Evolutionary conservation across 306 rosid genomes (phyloP).

Genomic region (Vigna mungo): DNA sequence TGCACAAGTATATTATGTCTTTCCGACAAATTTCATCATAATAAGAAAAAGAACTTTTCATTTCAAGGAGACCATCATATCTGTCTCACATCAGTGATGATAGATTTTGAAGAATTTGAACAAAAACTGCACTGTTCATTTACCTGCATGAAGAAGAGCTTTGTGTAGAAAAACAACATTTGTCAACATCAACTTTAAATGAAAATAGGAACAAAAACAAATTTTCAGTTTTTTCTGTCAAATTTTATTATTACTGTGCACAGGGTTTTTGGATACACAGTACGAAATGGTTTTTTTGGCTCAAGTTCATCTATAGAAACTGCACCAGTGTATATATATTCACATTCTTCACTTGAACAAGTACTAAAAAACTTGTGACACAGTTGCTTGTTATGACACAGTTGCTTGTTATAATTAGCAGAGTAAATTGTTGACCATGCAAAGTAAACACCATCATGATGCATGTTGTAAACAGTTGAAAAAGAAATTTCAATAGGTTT

Average conservation of each 20-base stretch:
- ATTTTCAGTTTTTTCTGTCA: too few relatives aligned
- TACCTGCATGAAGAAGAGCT: conserved; percentile 11
- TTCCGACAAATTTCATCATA: conserved; percentile 2
- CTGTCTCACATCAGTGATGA: conserved; percentile 40
- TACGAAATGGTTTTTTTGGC: too few relatives aligned
- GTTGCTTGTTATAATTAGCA: background rate
- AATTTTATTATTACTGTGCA: too few relatives aligned
- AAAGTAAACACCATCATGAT: conserved; percentile 14
- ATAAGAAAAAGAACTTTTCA: conserved; percentile 13
- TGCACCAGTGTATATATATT: too few relatives aligned
- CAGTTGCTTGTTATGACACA: background rate
- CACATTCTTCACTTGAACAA: background rate
- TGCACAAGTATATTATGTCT: background rate
- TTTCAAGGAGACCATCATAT: conserved; percentile 42
- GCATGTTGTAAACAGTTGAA: background rate
- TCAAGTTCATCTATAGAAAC: too few relatives aligned
- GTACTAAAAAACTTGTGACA: background rate
- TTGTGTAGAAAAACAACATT: background rate
- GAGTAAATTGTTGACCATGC: background rate
- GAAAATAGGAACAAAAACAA: too few relatives aligned
- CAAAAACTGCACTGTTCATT: conserved; percentile 43
- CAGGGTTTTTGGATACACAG: too few relatives aligned
- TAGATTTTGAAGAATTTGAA: conserved; percentile 25
- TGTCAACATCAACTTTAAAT: background rate
- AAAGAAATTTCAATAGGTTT: background rate